Base-by-base conservation (phyloP, 495 filamentous ascomycete species). In the Symbiotaphrina buchneri region DNA sequence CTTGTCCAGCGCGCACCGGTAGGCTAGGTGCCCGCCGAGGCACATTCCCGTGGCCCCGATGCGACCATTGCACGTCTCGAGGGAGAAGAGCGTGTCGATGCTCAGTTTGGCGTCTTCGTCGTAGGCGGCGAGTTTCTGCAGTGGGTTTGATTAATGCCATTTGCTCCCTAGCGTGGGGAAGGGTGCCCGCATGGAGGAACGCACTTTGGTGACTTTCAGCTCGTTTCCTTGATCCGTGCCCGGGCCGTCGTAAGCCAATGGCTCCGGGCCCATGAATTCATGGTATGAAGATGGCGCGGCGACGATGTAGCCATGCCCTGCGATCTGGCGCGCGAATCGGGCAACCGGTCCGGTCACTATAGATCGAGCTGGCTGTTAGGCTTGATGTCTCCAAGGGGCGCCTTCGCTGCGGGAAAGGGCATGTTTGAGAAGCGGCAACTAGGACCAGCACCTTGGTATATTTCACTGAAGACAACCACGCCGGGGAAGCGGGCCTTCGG, bases 391-490 rank as follows among this genome's bases (percentile, higher is more conserved):
- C 28, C 13, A 22, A 21, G 8, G 10, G 30, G n/a, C n/a, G n/a
- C n/a, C n/a, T n/a, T n/a, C n/a, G n/a, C n/a, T n/a, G n/a, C n/a
- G n/a, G n/a, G 20, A 25, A 30, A 41, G 18, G 22, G 21, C n/a
- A 21, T 22, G 26, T 16, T 23, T 28, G 31, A 19, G 10, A 32
- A 33, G 23, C 21, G 23, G 16, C 19, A 21, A 31, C 42, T 15
- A 51, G n/a, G n/a, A n/a, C n/a, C n/a, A n/a, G n/a, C n/a, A 82
- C 82, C 83, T 71, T 94, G 84, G 45, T 94, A 94, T 41, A 94
- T 94, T 54, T 94, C 84, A 47, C 74, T 83, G 50, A 92, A 95
- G 25, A 93, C 55, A 5, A 81, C 77, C 1, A 95, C 78, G 16
- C 80, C 85, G 0, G 84, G 85, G 46, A 93, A 95, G 29, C 74